These are phyloP conservation scores for Yamadazyma triangularis DNA, from an alignment of 1,139 yeast species.

Conservation along the genomic window DNA sequence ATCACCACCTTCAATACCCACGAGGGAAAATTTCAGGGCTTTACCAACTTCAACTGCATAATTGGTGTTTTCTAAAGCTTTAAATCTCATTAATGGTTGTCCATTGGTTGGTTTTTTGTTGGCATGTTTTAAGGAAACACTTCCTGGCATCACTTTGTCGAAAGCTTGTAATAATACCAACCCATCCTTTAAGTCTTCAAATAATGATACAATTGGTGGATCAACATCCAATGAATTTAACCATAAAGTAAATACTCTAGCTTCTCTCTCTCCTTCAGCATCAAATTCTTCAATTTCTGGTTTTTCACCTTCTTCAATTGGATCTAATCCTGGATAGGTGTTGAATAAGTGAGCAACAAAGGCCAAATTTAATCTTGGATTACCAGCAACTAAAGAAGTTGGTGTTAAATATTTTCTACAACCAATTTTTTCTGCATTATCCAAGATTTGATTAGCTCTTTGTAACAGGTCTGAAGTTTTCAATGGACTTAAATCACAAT, in stretches of 20 bases:
- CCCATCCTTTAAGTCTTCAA: conserved; percentile 96
- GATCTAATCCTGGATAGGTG: conserved; percentile 95
- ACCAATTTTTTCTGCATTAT: conserved; percentile 84
- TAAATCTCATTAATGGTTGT: conserved; percentile 75
- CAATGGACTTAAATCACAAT: conserved; percentile 78
- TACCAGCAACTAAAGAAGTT: conserved; percentile 88
- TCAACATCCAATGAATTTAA: conserved; percentile 93
- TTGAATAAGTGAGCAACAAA: conserved; percentile 96
- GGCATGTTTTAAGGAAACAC: conserved; percentile 74
- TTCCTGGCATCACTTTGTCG: conserved; percentile 93
- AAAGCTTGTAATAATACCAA: conserved; percentile 84
- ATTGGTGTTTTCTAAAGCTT: conserved; percentile 93
- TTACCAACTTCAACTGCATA: conserved; percentile 96
- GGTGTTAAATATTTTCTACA: conserved; percentile 96
- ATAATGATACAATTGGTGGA: conserved; percentile 86
- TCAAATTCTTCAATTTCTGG: conserved; percentile 92
- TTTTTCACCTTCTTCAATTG: conserved; percentile 86
- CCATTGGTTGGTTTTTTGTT: conserved; percentile 79
- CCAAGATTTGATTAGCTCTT: conserved; percentile 84
- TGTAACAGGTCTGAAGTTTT: conserved; percentile 65
- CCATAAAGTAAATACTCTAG: conserved; percentile 97
- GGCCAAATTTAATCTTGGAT: conserved; percentile 92
- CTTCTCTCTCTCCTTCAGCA: conserved; percentile 99
- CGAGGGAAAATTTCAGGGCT: conserved; percentile 85
- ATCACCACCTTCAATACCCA: conserved; percentile 97